These are phyloP conservation scores for Tolypocladium ophioglossoides DNA, from an alignment of 2,329 filamentous ascomycete genomes.

Conservation along the genomic window DNA sequence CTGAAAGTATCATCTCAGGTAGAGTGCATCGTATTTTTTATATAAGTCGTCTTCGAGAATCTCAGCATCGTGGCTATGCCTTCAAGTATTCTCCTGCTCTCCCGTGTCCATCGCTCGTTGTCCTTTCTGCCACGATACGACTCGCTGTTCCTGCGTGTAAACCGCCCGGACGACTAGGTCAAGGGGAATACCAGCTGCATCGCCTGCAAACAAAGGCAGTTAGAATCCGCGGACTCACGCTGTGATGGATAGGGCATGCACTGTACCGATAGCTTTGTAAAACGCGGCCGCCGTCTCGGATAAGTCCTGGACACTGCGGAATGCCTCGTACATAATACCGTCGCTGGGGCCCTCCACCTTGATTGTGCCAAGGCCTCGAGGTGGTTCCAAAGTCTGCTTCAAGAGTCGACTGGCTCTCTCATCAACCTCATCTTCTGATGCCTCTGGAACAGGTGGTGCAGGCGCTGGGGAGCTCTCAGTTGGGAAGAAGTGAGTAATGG, in stretches of 20 bases:
- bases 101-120: neutral
- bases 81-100: neutral
- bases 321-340: conserved; percentile 17
- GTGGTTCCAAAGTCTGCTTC: conserved; percentile 5
- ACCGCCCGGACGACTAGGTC: conserved; percentile 23
- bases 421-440: conserved; percentile 15
- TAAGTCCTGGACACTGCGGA: conserved; percentile 19
- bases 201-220: conserved; percentile 10
- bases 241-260: no score
- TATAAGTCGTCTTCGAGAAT: no score
- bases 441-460: conserved; percentile 8
- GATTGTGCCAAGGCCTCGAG: neutral
- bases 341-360: neutral
- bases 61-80: neutral
- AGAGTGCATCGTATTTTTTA: no score
- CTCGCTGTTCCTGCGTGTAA: conserved; percentile 25
- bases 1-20: no score
- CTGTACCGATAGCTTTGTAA: conserved; percentile 21
- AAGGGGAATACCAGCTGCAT: conserved; percentile 21
- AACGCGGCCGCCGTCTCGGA: conserved; percentile 18
- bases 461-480: conserved; percentile 10
- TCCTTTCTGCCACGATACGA: conserved; percentile 22
- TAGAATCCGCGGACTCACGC: neutral
- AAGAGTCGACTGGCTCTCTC: conserved; percentile 11
- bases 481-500: conserved; percentile 24